Base-by-base conservation (phyloP, 2,329 filamentous ascomycete genomes). In the Cytospora leucostoma region DNA sequence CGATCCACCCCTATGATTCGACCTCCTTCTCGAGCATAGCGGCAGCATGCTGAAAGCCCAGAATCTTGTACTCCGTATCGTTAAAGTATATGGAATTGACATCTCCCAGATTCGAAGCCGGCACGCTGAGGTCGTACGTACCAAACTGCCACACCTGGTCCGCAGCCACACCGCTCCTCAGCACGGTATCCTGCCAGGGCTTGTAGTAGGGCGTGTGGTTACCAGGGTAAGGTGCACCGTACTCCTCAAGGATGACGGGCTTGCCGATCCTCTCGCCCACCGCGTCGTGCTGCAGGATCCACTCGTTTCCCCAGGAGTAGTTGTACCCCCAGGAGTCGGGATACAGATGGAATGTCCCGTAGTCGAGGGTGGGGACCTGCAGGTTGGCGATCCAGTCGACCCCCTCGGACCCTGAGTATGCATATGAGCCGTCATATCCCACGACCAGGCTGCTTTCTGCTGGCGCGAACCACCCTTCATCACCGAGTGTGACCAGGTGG, bases 401-500 rank as follows among this genome's bases (percentile, higher is more conserved):
- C 15, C 84, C 84, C 68, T 85, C 82, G 59, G 70, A 70, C 59
- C 75, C 79, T n/a, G 73, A 71, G 71, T 84, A 85, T 1, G 82
- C 82, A 63, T 84, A 85, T n/a, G 49, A 52, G 12, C 66, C 66
- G 1, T 71, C 71, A 58, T 72, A 70, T 32, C 64, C 65, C 44
- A 67, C 66, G 15, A 63, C 52, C 21, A 69, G 73, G 2, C 70
- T 70, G 40, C 71, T 70, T 32, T 54, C 64, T 67, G 6, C 69
- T 0, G 70, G 66, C 2, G 73, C 53, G 1, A 72, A 72, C 37
- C 74, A 74, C 2, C 77, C 77, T 62, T 79, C 87, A 67, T 89
- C 86, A 17, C 87, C 86, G 21, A 87, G 78, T 0, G 82, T 82
- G 49, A 89, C 85, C 78, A 89, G 82, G 71, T 88, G 87, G 54